phyloP scores from a whole-genome alignment of 768 basidiomycete species.

The Hygrophorus russula region DNA sequence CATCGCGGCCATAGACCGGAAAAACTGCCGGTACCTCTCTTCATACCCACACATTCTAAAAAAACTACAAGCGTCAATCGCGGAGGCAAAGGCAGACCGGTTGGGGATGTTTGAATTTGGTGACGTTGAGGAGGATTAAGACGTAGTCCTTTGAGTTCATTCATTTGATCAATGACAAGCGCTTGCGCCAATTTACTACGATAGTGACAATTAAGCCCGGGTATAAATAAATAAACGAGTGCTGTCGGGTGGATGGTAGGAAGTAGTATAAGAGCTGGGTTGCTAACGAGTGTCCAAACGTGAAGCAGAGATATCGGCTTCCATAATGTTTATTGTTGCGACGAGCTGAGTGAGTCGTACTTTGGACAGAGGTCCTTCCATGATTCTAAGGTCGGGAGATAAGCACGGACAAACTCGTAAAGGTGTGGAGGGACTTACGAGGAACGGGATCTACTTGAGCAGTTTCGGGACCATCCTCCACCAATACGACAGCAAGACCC shows the following conservation, averaged over 20 bases:
- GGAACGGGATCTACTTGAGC: conserved; percentile 6
- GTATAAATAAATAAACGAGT: too few relatives aligned
- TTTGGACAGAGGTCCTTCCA: conserved; percentile 19
- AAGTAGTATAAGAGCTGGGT: too few relatives aligned
- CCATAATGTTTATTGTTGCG: too few relatives aligned
- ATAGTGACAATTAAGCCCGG: too few relatives aligned
- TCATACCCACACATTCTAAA: conserved; percentile 61
- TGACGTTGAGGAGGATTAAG: conserved; percentile 71
- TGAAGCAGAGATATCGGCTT: too few relatives aligned
- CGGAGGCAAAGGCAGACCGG: conserved; percentile 61
- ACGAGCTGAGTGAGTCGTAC: conserved; percentile 10
- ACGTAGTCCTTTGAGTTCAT: neutral
- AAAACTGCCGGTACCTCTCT: conserved; percentile 58
- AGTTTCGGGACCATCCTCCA: conserved; percentile 11
- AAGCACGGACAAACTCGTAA: neutral
- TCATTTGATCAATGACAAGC: too few relatives aligned
- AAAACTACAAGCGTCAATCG: conserved; percentile 49
- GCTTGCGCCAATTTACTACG: too few relatives aligned
- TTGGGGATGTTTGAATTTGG: conserved; percentile 86
- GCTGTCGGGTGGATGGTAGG: too few relatives aligned
- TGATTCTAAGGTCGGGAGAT: conserved; percentile 3
- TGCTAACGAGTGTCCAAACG: too few relatives aligned
- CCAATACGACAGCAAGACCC: conserved; percentile 19
- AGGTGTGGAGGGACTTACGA: neutral
- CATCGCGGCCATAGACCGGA: conserved; percentile 68